Conservation (phyloP, 495 filamentous ascomycete genomes). For the Cercophora samala region DNA sequence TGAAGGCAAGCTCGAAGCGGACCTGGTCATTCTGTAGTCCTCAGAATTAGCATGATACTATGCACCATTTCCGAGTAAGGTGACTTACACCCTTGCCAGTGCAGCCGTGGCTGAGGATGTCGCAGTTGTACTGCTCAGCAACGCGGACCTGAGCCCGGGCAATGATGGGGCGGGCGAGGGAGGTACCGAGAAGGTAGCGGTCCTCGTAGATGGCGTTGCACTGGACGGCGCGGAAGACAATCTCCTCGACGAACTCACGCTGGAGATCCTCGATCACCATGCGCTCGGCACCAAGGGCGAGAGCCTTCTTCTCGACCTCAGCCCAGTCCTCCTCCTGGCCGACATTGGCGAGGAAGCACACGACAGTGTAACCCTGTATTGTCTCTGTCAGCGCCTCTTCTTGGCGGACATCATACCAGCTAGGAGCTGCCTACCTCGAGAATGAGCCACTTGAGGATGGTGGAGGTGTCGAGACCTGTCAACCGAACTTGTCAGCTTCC, state of each 20-base stretch:
- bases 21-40: conserved; percentile 67
- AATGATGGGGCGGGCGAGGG: conserved; percentile 83
- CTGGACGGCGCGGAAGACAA: conserved; percentile 83
- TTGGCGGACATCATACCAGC: neutral
- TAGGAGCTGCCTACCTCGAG: conserved; percentile 44
- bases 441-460: conserved; percentile 58
- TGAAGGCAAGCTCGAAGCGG: conserved; percentile 56
- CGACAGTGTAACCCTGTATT: conserved; percentile 33
- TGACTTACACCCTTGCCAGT: conserved; percentile 65
- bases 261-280: conserved; percentile 66
- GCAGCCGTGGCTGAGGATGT: conserved; percentile 72
- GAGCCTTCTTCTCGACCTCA: conserved; percentile 60
- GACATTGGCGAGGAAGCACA: conserved; percentile 58
- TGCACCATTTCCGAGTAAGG: neutral
- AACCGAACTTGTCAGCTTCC: conserved; percentile 15
- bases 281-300: conserved; percentile 64
- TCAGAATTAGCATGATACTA: neutral
- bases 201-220: conserved; percentile 89
- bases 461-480: conserved; percentile 62
- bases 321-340: conserved; percentile 44
- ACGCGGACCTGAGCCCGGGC: conserved; percentile 69
- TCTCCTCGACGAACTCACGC: conserved; percentile 76
- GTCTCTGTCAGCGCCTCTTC: conserved; percentile 42
- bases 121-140: conserved; percentile 64
- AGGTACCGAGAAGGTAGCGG: conserved; percentile 74